phyloP scores from a whole-genome alignment of 768 basidiomycete genomes.

The Hemileccinum rubropunctum region DNA sequence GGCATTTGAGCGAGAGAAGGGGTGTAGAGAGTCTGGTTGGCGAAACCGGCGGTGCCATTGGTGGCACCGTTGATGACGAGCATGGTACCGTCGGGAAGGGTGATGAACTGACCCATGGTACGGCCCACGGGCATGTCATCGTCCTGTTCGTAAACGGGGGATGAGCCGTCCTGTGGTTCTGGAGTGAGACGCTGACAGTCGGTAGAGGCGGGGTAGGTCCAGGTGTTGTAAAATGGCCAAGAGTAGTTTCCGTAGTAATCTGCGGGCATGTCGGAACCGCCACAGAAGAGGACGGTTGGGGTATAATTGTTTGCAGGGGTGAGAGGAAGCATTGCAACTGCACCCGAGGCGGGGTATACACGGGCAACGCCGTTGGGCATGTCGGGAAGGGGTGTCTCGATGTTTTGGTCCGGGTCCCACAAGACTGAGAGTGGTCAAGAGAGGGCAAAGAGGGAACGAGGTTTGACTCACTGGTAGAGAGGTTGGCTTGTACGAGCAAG shows the following conservation, averaged over 20 bases:
- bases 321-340: slow-evolving; percentile 85
- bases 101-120: slow-evolving; percentile 92
- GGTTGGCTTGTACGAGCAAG: slow-evolving; percentile 78
- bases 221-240: slow-evolving; percentile 70
- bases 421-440: slow-evolving; percentile 31
- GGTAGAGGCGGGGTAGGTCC: slow-evolving; percentile 61
- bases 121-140: slow-evolving; percentile 73
- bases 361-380: slow-evolving; percentile 76
- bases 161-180: slow-evolving; percentile 68
- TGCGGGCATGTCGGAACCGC: slow-evolving; percentile 78
- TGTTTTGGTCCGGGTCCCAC: slow-evolving; percentile 53
- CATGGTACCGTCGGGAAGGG: slow-evolving; percentile 75
- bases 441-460: background rate
- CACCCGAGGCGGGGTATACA: slow-evolving; percentile 89
- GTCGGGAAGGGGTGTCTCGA: slow-evolving; percentile 60
- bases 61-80: slow-evolving; percentile 77
- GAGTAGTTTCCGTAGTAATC: slow-evolving; percentile 75
- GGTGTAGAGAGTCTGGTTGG: slow-evolving; percentile 50
- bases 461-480: slow-evolving; percentile 55
- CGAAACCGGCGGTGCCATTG: slow-evolving; percentile 90
- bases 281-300: slow-evolving; percentile 87
- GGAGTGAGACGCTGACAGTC: slow-evolving; percentile 87
- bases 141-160: slow-evolving; percentile 61
- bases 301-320: slow-evolving; percentile 87
- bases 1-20: slow-evolving; percentile 53